Base-by-base conservation (phyloP, 2,329 filamentous ascomycete species). In the Gliomastix tumulicola region DNA sequence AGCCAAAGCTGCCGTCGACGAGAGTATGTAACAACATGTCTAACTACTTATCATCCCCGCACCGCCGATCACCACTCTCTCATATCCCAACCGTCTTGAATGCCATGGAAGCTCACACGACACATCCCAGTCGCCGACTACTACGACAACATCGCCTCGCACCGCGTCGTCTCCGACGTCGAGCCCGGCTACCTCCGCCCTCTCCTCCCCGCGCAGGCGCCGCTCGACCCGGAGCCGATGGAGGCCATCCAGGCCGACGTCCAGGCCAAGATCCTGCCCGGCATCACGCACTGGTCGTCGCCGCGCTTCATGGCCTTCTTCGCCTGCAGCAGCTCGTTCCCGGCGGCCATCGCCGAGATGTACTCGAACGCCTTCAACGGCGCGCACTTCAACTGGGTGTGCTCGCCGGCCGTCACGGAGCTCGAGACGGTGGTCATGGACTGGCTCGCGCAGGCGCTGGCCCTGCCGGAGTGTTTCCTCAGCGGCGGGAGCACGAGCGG, bases 301-400 rank as follows among this genome's bases (percentile, higher is more conserved):
- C 90, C 88, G 13, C 88, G 90, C 54, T 97, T 95, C 71, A 87
- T 96, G 77, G 90, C 90, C 31, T 97, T 94, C 69, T 97, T 92
- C 63, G 85, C 90, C 2, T 87, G 87, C 34, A 80, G 78, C 18
- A 80, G 82, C 36, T 86, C 83, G 23, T 96, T 83, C 55, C 88
- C 90, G 1, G 77, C 81, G 20, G 90, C 95, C 58, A 73, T 97
- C 10, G 90, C 88, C 16, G 90, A 97, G 63, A 80, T 97, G 67
- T 97, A 95, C 68, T 87, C 80, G 30, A 82, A 86, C 6, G 84
- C 88, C 7, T 89, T 96, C 62, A 92, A 81, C 11, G 86, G 86
- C 13, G 88, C 90, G 2, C 88, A 88, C 27, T 97, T 97, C 71
- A 97, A 97, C 63, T 97, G 90, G 90, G 80, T 96, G 45, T 96